phyloP scores from a whole-genome alignment of 371 early-diverging fungal genomes.

The Mucor racemosus region DNA sequence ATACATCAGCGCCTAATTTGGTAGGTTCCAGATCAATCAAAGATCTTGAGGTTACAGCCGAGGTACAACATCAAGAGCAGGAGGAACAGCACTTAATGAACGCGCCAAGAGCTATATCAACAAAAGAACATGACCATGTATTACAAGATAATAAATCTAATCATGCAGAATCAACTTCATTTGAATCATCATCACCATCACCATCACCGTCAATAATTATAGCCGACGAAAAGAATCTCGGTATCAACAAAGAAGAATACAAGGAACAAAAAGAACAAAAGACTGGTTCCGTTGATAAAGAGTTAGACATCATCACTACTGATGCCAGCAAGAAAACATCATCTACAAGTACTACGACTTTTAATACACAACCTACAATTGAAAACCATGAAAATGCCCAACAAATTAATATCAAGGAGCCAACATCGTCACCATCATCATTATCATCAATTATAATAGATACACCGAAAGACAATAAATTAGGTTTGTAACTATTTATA shows the following conservation, averaged over 20 bases:
- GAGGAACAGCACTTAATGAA: not conserved
- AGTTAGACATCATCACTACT: not conserved
- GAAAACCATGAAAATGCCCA: not conserved
- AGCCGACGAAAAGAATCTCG: not conserved
- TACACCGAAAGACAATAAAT: not conserved
- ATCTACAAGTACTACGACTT: not conserved
- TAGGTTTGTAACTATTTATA: not conserved
- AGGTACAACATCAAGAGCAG: not conserved
- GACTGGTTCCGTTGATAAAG: too few species aligned
- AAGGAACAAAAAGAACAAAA: not conserved
- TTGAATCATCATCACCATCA: not conserved
- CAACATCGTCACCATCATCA: too few species aligned
- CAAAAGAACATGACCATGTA: not conserved
- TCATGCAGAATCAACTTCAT: not conserved
- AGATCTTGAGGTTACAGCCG: not conserved
- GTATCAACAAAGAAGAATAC: not conserved
- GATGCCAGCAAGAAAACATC: too few species aligned
- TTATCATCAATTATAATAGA: not conserved
- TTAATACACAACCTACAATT: not conserved
- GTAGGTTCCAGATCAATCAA: constrained; percentile 6
- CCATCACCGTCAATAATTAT: not conserved
- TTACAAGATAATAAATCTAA: not conserved
- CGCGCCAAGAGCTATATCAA: not conserved
- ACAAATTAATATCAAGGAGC: not conserved
- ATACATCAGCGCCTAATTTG: not conserved